phyloP scores from a whole-genome alignment of 441 rosid species.

The Erysimum cheiri region DNA sequence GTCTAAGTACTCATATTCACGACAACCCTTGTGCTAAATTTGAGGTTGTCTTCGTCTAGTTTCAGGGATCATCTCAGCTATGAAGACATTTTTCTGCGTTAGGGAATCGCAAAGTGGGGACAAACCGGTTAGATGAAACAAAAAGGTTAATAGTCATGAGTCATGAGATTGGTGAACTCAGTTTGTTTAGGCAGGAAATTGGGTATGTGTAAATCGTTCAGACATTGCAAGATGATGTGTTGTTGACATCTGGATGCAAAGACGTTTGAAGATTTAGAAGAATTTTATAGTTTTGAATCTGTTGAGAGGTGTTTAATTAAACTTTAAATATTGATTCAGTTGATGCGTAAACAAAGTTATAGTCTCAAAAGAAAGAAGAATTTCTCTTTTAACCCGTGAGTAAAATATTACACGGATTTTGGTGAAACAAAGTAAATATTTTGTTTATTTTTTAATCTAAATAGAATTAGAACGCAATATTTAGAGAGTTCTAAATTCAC shows the following conservation, averaged over 20 bases:
- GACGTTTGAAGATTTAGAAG: conserved; percentile 1
- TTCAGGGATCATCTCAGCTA: conserved; percentile 25
- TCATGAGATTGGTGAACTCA: conserved; percentile 25
- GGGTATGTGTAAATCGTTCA: conserved; percentile 15
- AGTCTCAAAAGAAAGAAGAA: too few relatives aligned
- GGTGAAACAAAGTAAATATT: too few relatives aligned
- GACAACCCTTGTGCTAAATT: conserved; percentile 39
- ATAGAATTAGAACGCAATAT: too few relatives aligned
- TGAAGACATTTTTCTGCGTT: conserved; percentile 19
- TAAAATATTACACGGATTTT: too few relatives aligned
- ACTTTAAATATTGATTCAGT: background rate
- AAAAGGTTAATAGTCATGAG: conserved; percentile 25
- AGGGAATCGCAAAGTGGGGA: conserved; percentile 16
- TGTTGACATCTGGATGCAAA: conserved; percentile 1
- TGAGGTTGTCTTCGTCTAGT: conserved; percentile 43
- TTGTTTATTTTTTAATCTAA: too few relatives aligned
- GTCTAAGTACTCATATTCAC: conserved; percentile 48
- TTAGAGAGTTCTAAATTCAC: too few relatives aligned
- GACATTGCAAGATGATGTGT: conserved; percentile 26
- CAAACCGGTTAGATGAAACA: conserved; percentile 10
- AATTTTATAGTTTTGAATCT: background rate
- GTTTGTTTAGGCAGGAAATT: conserved; percentile 26
- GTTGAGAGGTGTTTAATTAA: background rate
- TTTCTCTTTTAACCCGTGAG: too few relatives aligned
- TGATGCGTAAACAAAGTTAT: too few relatives aligned